A percentile compares a stretch with the other conserved stretches of the same genome.
phyloP scores from a whole-genome alignment of 768 basidiomycete genomes.

The Naematelia aurantialba region DNA sequence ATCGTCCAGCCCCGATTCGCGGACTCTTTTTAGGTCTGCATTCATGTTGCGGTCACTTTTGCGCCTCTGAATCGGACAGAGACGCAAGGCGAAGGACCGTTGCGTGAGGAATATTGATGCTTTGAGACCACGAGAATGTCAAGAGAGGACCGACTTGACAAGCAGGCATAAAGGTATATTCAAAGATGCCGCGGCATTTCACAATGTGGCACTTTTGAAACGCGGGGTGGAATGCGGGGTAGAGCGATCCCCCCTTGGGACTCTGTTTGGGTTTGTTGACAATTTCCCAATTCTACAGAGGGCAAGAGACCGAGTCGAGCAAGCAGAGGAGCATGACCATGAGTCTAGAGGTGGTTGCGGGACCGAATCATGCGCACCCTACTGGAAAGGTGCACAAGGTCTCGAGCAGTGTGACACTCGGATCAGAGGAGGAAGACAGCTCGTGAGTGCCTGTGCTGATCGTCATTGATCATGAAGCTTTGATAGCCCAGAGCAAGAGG shows the following conservation, averaged over 20 bases:
- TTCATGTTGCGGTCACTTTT: conserved; percentile 25
- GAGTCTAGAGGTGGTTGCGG: neutral
- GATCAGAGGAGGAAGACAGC: conserved; percentile 32
- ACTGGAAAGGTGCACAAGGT: conserved; percentile 23
- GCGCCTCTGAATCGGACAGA: neutral
- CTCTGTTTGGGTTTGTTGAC: conserved; percentile 15
- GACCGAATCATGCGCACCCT: conserved; percentile 11
- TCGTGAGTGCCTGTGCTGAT: conserved; percentile 20
- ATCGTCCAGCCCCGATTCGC: conserved; percentile 33
- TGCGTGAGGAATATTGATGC: conserved; percentile 1
- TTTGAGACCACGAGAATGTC: neutral
- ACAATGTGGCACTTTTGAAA: conserved; percentile 15
- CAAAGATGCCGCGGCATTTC: conserved; percentile 13
- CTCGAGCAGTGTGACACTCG: conserved; percentile 28
- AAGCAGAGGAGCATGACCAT: neutral
- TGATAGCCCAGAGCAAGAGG: conserved; percentile 39
- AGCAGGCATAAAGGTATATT: neutral
- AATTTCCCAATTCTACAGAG: neutral
- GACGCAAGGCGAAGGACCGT: conserved; percentile 4
- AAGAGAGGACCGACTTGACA: too few species aligned
- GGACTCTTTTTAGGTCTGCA: conserved; percentile 43
- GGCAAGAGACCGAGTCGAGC: neutral
- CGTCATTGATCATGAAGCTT: conserved; percentile 22
- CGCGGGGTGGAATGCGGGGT: conserved; percentile 1
- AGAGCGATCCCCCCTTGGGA: conserved; percentile 8